Evolutionary conservation across 2,329 filamentous ascomycete genomes (phyloP).

Genomic region (Sarocladium brachiariae): DNA sequence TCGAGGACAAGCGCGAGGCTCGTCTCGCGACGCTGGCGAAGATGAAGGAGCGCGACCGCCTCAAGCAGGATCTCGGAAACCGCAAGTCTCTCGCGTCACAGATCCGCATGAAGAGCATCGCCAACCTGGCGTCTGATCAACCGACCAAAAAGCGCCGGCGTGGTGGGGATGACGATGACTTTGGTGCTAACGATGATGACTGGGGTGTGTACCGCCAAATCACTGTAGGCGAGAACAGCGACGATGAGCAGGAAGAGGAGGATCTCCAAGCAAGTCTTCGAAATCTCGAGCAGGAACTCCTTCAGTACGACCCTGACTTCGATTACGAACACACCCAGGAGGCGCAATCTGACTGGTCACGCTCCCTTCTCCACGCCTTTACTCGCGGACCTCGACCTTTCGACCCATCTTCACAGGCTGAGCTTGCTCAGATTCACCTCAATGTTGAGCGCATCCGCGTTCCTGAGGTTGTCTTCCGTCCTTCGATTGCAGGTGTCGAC

Average conservation of each 20-base stretch:
- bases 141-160: conserved; percentile 78
- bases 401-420: conserved; percentile 67
- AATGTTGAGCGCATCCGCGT: conserved; percentile 95
- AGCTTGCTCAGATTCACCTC: conserved; percentile 84
- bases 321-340: conserved; percentile 88
- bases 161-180: conserved; percentile 89
- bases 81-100: conserved; percentile 94
- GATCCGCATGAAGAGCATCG: conserved; percentile 97
- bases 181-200: conserved; percentile 94
- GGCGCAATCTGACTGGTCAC: conserved; percentile 92
- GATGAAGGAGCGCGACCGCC: conserved; percentile 87
- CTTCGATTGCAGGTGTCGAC: conserved; percentile 83
- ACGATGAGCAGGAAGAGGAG: conserved; percentile 89
- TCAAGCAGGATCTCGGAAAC: conserved; percentile 92
- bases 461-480: conserved; percentile 89
- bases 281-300: conserved; percentile 72
- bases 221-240: conserved; percentile 71
- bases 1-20: conserved; percentile 71
- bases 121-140: conserved; percentile 86
- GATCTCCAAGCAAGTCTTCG: conserved; percentile 71
- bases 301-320: conserved; percentile 81
- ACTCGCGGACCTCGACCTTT: conserved; percentile 81
- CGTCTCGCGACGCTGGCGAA: conserved; percentile 65
- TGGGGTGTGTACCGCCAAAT: conserved; percentile 97
- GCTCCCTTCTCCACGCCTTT: conserved; percentile 84